Evolutionary conservation across 352 stramenopile genomes (phyloP), one percentile per base, ranked within the genome.

Genomic region (Globisporangium yorkense): DNA sequence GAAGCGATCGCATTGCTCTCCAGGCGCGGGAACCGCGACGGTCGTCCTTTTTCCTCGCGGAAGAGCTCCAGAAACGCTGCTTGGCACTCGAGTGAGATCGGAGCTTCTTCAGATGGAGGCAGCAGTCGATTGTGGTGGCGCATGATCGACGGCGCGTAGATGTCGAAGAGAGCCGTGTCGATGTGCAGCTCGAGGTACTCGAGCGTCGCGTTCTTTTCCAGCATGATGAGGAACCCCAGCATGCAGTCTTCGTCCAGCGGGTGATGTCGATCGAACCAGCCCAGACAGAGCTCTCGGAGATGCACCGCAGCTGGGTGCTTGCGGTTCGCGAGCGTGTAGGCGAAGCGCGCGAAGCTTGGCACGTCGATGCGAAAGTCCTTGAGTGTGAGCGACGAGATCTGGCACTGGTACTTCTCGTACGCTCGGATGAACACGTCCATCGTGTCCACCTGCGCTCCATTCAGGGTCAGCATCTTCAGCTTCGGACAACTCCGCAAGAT

Each of bases 401-500:
- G 56, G 39, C 56, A 62, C 24, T 20, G 18, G 12, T 56, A 37
- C 21, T 56, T 62, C 40, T 62, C 56, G 31, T 62, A 62, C 21
- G 54, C 54, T 18, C 4, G 43, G 20, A 21, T 57, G 10, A 75
- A 66, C 18, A 57, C 68, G 45, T 70, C 69, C 59, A 75, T 65
- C 9, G 67, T 58, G n/a, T 71, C 57, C 7, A 75, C 45, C 21
- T 72, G 62, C 15, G 62, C 65, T 10, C 65, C 68, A 24, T 59
- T 59, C 24, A 75, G 53, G 1, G 62, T 48, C 20, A 75, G 48
- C 4, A 50, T 58, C 33, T 43, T 56, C 31, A 73, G 49, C 46
- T 51, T 66, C 8, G 65, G 62, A 43, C 68, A 75, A 24, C 65
- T 61, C 7, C 39, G 51, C 3, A 75, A 44, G 31, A 75, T 68